Conservation (phyloP, 2,329 filamentous ascomycete genomes). For the Phymatotrichopsis omnivora region DNA sequence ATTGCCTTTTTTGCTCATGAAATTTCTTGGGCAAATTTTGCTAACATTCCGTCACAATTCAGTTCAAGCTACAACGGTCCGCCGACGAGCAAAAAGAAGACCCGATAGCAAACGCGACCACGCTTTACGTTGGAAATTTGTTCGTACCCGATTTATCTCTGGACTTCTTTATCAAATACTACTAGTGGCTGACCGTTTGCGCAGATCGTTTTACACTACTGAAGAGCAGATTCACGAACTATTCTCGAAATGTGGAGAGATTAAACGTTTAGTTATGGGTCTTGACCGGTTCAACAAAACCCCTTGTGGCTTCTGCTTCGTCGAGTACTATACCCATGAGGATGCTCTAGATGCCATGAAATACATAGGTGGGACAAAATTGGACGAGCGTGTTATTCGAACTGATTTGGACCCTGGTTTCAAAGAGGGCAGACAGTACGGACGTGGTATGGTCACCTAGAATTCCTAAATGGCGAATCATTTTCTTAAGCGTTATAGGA, state of each 20-base stretch:
- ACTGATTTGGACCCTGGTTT: conserved; percentile 95
- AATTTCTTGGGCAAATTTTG: conserved; percentile 17
- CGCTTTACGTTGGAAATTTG: conserved; percentile 95
- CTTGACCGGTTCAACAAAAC: conserved; percentile 96
- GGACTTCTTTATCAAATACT: neutral
- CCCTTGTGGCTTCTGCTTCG: conserved; percentile 97
- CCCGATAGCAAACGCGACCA: conserved; percentile 76
- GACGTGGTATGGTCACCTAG: conserved; percentile 38
- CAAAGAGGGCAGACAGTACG: conserved; percentile 90
- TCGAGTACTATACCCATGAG: conserved; percentile 97
- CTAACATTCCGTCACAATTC: conserved; percentile 27
- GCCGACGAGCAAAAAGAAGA: conserved; percentile 55
- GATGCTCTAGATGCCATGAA: conserved; percentile 98
- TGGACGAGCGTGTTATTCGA: conserved; percentile 92
- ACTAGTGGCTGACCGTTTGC: neutral
- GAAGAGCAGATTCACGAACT: conserved; percentile 98
- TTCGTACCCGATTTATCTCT: conserved; percentile 39
- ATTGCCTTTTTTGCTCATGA: conserved; percentile 8
- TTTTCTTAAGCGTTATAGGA: conserved; percentile 31
- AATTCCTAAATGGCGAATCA: neutral
- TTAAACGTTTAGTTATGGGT: conserved; percentile 96
- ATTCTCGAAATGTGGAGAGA: conserved; percentile 90
- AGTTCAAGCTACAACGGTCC: conserved; percentile 60
- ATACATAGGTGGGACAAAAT: conserved; percentile 94
- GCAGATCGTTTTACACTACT: conserved; percentile 89